These are phyloP conservation scores for Neurospora sp. DNA, from an alignment of 495 filamentous ascomycete genomes.

Conservation along the genomic window DNA sequence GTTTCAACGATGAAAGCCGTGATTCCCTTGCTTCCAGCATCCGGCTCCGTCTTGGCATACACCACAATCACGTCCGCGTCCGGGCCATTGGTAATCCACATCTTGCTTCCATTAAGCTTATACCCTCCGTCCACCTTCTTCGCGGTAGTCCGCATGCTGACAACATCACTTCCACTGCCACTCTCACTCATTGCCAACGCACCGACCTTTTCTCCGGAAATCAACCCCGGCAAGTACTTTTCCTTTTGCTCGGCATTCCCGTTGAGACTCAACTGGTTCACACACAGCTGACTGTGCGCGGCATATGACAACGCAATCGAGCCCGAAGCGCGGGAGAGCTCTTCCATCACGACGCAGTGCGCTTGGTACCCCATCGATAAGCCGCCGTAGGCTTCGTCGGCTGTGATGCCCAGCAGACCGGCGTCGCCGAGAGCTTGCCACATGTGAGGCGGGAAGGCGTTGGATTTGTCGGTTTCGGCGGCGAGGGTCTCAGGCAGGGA, in stretches of 20 bases:
- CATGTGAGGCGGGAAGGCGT: constrained; percentile 85
- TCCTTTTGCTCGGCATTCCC: constrained; percentile 69
- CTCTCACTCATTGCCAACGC: constrained; percentile 95
- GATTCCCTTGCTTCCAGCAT: constrained; percentile 78
- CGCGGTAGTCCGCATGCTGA: constrained; percentile 85
- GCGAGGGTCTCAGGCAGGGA: constrained; percentile 81
- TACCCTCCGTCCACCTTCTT: constrained; percentile 76
- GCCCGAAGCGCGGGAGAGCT: constrained; percentile 55
- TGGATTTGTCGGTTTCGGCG: constrained; percentile 65
- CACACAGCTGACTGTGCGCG: constrained; percentile 85
- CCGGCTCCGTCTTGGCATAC: constrained; percentile 88
- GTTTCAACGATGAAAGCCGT: constrained; percentile 88
- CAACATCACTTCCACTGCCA: constrained; percentile 84
- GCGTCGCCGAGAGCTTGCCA: constrained; percentile 91
- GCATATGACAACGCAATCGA: constrained; percentile 89
- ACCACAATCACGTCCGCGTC: constrained; percentile 85
- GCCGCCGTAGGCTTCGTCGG: constrained; percentile 87
- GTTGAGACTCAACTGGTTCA: constrained; percentile 93
- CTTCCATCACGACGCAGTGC: constrained; percentile 94
- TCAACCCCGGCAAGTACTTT: constrained; percentile 68
- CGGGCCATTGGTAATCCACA: constrained; percentile 99
- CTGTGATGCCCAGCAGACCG: constrained; percentile 87
- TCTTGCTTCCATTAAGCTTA: constrained; percentile 83
- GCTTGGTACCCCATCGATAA: constrained; percentile 93
- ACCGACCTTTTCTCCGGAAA: constrained; percentile 74